phyloP scores from a whole-genome alignment of 192 early-diverging fungal species.

The Coemansia sp. region DNA sequence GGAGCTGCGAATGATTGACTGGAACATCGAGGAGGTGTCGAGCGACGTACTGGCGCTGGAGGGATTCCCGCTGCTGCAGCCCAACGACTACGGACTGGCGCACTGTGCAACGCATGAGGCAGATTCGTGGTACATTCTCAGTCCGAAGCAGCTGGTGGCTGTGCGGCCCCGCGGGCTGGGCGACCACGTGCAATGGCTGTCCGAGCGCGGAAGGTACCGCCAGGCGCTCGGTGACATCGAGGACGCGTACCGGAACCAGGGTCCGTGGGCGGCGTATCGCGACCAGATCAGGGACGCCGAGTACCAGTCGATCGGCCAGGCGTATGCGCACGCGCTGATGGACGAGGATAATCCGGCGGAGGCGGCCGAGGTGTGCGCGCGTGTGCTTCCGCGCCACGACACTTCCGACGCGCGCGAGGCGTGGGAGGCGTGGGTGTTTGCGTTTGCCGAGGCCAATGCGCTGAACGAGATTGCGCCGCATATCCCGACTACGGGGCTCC shows the following conservation, averaged over 20 bases:
- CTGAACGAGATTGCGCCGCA: conserved; percentile 70
- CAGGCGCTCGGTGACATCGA: conserved; percentile 74
- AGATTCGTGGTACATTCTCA: conserved; percentile 87
- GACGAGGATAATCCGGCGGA: conserved; percentile 65
- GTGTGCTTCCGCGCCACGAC: conserved; percentile 64
- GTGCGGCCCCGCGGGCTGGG: conserved; percentile 85
- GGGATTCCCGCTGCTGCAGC: conserved; percentile 83
- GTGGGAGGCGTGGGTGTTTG: conserved; percentile 93
- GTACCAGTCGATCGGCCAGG: conserved; percentile 79
- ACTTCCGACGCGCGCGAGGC: conserved; percentile 16
- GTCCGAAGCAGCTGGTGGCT: conserved; percentile 91
- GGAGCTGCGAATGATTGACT: conserved; percentile 86
- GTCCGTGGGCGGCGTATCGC: conserved; percentile 45
- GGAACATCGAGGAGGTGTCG: conserved; percentile 79
- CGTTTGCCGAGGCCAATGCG: conserved; percentile 78
- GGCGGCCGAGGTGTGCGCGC: conserved; percentile 72
- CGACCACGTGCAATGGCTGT: conserved; percentile 93
- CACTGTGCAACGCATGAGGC: conserved; percentile 57
- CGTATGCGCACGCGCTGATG: conserved; percentile 76
- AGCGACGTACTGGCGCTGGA: conserved; percentile 85
- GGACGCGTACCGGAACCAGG: conserved; percentile 59
- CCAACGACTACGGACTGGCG: conserved; percentile 93
- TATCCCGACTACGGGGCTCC: conserved; percentile 77
- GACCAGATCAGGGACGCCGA: conserved; percentile 56
- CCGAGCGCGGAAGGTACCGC: conserved; percentile 75